A percentile compares a stretch with the other conserved stretches of the same genome.
Evolutionary conservation across 2,329 filamentous ascomycete genomes (phyloP).

Genomic region (Passalora sequoiae): DNA sequence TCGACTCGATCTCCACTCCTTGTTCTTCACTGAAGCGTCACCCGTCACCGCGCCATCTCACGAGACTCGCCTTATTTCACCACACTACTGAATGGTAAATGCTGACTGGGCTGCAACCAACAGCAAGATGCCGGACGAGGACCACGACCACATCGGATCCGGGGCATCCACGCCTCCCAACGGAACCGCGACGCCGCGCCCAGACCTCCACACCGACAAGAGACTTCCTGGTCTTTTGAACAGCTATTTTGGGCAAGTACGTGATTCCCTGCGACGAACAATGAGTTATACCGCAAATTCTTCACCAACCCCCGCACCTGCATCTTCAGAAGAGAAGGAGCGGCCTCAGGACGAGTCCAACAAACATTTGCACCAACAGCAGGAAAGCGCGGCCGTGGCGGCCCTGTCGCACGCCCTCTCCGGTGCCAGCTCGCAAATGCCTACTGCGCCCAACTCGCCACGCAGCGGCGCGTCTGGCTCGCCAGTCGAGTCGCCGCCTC

Average conservation of each 20-base stretch:
- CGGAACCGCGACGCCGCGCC: conserved; percentile 78
- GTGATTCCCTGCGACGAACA: conserved; percentile 64
- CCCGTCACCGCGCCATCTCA: conserved; percentile 6
- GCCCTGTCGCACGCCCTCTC: conserved; percentile 20
- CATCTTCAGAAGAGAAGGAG: conserved; percentile 19
- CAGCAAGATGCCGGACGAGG: conserved; percentile 54
- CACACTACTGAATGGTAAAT: conserved; percentile 27
- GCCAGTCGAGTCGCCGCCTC: conserved; percentile 28
- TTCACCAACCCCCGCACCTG: conserved; percentile 31
- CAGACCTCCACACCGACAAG: conserved; percentile 82
- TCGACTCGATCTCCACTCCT: conserved; percentile 14
- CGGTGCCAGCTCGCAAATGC: conserved; percentile 21
- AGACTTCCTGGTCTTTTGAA: conserved; percentile 87
- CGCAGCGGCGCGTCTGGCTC: conserved; percentile 16
- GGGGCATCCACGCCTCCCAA: conserved; percentile 81
- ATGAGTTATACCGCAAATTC: conserved; percentile 30
- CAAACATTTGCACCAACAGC: conserved; percentile 14
- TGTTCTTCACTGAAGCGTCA: conserved; percentile 9
- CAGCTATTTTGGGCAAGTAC: conserved; percentile 99
- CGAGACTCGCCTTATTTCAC: too few relatives aligned
- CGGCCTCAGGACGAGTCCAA: conserved; percentile 6
- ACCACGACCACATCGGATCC: conserved; percentile 70
- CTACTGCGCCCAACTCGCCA: conserved; percentile 35
- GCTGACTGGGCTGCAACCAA: conserved; percentile 25
- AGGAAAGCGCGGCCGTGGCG: conserved; percentile 17